phyloP scores from a whole-genome alignment of 768 basidiomycete species.

The Leucocoprinus birnbaumii region DNA sequence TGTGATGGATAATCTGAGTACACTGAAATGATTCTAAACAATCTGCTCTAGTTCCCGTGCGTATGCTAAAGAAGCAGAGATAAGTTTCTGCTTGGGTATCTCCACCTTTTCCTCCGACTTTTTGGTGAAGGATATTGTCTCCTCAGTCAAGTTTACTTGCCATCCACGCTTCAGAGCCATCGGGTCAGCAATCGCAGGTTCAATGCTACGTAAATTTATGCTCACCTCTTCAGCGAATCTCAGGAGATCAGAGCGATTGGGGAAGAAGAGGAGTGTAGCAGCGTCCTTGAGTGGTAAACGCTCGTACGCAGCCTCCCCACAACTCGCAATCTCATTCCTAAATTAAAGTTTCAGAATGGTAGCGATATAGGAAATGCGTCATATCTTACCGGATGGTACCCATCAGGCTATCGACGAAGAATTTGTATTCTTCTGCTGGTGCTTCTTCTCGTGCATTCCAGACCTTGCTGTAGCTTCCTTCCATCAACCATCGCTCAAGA shows the following conservation, averaged over 20 bases:
- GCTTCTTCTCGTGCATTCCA: constrained; percentile 94
- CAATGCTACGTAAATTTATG: not conserved
- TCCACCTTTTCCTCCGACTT: constrained; percentile 82
- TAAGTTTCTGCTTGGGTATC: constrained; percentile 83
- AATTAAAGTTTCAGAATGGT: not conserved
- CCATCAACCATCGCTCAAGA: constrained; percentile 97
- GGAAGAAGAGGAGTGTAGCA: constrained; percentile 89
- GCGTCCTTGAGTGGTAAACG: constrained; percentile 90
- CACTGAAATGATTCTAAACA: constrained; percentile 58
- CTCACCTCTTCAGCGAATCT: constrained; percentile 77
- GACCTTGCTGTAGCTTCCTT: constrained; percentile 96
- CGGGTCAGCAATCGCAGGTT: constrained; percentile 6
- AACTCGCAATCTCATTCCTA: constrained; percentile 96
- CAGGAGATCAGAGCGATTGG: constrained; percentile 72
- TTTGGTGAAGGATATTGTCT: constrained; percentile 73
- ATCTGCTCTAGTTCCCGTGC: constrained; percentile 91
- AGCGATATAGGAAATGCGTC: not conserved
- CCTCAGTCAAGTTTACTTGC: constrained; percentile 72
- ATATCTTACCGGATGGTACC: constrained; percentile 79
- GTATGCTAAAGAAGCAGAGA: constrained; percentile 72
- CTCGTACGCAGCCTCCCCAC: constrained; percentile 92
- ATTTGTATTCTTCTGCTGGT: constrained; percentile 91
- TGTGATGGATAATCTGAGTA: constrained; percentile 14
- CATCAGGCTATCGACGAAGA: constrained; percentile 92
- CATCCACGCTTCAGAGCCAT: constrained; percentile 65